These are phyloP conservation scores for Tinospora cordifolia DNA, from an alignment of 164 flowering plant species.

Conservation along the genomic window DNA sequence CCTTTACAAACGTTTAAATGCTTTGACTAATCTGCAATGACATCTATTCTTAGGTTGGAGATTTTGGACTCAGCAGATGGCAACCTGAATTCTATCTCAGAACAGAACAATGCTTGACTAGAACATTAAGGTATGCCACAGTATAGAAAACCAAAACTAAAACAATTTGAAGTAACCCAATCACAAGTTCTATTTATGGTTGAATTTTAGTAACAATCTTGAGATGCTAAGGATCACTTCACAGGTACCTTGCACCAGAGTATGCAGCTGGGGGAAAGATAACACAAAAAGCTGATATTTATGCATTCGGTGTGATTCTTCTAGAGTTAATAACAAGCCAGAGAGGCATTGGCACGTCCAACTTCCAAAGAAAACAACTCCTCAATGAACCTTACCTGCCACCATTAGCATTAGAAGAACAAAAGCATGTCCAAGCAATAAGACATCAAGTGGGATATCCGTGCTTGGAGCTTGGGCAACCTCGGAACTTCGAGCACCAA, in stretches of 20 bases:
- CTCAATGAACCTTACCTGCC: constrained; percentile 39
- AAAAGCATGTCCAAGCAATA: constrained; percentile 20
- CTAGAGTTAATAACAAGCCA: constrained; percentile 67
- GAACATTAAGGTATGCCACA: constrained; percentile 56
- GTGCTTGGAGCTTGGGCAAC: constrained; percentile 25
- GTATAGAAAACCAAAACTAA: not conserved
- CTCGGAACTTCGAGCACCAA: constrained; percentile 34
- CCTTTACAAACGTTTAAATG: not conserved
- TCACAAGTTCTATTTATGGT: too few species aligned
- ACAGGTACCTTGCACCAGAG: constrained; percentile 92
- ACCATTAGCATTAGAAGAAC: constrained; percentile 24
- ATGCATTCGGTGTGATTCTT: constrained; percentile 76
- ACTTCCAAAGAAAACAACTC: constrained; percentile 31
- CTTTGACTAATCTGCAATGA: not conserved
- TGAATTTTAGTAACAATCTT: too few species aligned
- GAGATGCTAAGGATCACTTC: not conserved
- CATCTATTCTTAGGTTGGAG: constrained; percentile 57
- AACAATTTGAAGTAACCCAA: not conserved
- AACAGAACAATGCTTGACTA: constrained; percentile 36
- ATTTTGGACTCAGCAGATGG: constrained; percentile 79
- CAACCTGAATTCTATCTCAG: constrained; percentile 40
- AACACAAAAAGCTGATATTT: constrained; percentile 69
- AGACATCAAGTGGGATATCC: constrained; percentile 36
- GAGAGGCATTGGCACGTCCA: constrained; percentile 35
- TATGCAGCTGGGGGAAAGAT: constrained; percentile 46